phyloP scores from a whole-genome alignment of 2,329 filamentous ascomycete species.

The Claviceps maximensis region DNA sequence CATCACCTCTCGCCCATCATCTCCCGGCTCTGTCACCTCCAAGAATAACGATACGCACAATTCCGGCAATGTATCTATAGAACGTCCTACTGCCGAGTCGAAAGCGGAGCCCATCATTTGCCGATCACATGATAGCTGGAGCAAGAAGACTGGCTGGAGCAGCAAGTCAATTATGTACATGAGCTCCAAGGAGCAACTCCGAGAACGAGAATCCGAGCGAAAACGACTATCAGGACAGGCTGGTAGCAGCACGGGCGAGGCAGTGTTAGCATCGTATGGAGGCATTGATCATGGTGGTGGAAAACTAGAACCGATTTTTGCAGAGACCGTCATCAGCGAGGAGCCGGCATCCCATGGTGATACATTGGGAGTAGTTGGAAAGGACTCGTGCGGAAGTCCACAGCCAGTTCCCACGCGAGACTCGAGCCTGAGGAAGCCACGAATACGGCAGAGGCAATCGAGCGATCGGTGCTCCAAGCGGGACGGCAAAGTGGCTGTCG shows the following conservation, averaged over 20 bases:
- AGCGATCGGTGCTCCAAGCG: conserved; percentile 36
- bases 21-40: conserved; percentile 41
- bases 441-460: conserved; percentile 37
- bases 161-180: conserved; percentile 56
- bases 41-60: conserved; percentile 45
- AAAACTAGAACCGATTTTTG: conserved; percentile 35
- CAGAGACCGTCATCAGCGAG: conserved; percentile 42
- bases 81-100: conserved; percentile 34
- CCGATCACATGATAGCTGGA: conserved; percentile 49
- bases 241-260: conserved; percentile 16
- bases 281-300: conserved; percentile 15
- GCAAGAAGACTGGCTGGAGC: conserved; percentile 38
- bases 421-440: conserved; percentile 51
- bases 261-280: conserved; percentile 15
- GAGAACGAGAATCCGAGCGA: conserved; percentile 48
- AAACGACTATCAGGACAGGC: conserved; percentile 30
- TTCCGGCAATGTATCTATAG: conserved; percentile 51
- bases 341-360: conserved; percentile 26
- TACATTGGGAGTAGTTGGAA: conserved; percentile 12
- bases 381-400: conserved; percentile 21
- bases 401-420: conserved; percentile 52
- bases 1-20: conserved; percentile 41
- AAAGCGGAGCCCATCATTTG: conserved; percentile 37
- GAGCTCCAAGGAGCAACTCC: conserved; percentile 55
- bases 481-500: conserved; percentile 25